Conservation (phyloP, 2,329 filamentous ascomycete species). For the Pochonia chlamydosporia region DNA sequence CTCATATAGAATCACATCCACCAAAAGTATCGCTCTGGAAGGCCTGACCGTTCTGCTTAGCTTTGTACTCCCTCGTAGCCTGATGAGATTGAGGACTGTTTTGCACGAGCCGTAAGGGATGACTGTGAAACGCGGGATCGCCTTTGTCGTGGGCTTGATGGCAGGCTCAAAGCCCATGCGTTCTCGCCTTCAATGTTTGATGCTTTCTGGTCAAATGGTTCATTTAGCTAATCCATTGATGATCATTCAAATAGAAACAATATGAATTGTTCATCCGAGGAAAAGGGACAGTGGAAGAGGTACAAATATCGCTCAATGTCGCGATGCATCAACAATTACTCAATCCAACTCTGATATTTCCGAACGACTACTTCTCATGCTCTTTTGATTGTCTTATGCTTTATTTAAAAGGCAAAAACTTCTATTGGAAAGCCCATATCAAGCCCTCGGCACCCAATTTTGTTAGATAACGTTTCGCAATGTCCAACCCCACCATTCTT, state of each 20-base stretch:
- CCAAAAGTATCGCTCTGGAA: no score
- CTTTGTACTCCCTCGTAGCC: no score
- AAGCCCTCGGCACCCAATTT: neutral
- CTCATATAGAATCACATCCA: no score
- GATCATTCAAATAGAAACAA: neutral
- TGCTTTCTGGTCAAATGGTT: no score
- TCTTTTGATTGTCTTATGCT: neutral
- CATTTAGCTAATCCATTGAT: neutral
- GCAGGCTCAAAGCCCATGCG: no score
- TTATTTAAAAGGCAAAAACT: neutral
- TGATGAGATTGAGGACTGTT: no score
- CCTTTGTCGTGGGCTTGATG: no score
- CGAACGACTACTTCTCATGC: neutral
- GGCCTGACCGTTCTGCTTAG: no score
- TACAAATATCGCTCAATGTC: neutral
- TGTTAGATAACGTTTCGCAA: neutral
- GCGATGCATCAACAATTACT: neutral
- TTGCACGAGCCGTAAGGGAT: no score
- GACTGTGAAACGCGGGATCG: no score
- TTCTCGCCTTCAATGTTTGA: no score
- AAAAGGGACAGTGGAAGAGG: neutral
- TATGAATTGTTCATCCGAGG: neutral
- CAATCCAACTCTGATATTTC: neutral
- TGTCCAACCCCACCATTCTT: neutral
- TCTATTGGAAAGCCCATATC: neutral